phyloP scores from a whole-genome alignment of 1,284 basidiomycete genomes.

The Sanghuangporus weigelae region DNA sequence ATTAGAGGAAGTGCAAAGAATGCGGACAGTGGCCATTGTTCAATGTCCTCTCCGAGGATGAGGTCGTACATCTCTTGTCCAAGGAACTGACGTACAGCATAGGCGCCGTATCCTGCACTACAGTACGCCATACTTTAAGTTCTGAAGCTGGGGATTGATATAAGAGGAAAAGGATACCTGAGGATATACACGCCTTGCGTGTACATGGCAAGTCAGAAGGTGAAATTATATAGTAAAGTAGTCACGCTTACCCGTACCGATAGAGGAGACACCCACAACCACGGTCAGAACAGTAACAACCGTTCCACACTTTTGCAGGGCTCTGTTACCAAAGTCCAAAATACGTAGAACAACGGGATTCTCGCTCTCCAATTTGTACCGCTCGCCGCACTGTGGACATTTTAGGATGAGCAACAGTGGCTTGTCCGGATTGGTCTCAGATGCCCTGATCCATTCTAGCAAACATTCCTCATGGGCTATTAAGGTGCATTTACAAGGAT shows the following conservation, averaged over 20 bases:
- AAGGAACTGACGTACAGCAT: slow-evolving; percentile 63
- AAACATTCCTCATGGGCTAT: slow-evolving; percentile 75
- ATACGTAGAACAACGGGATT: slow-evolving; percentile 46
- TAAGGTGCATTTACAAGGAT: slow-evolving; percentile 75
- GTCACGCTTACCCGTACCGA: slow-evolving; percentile 35
- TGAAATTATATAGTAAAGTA: not conserved
- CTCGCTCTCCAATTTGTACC: slow-evolving; percentile 62
- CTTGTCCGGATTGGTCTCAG: slow-evolving; percentile 48
- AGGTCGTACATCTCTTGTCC: slow-evolving; percentile 58
- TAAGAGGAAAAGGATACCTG: not conserved
- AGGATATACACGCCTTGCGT: slow-evolving; percentile 50
- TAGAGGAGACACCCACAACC: slow-evolving; percentile 37
- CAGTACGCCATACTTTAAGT: slow-evolving; percentile 21
- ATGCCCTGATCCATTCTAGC: slow-evolving; percentile 67
- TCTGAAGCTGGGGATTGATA: not conserved
- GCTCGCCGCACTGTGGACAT: slow-evolving; percentile 70
- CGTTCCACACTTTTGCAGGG: slow-evolving; percentile 44
- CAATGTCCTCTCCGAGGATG: slow-evolving; percentile 57
- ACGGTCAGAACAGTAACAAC: slow-evolving; percentile 43
- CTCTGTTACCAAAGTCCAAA: slow-evolving; percentile 43
- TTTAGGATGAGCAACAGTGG: slow-evolving; percentile 55
- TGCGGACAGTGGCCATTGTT: slow-evolving; percentile 66
- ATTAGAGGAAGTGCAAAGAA: slow-evolving; percentile 66
- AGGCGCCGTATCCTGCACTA: slow-evolving; percentile 63
- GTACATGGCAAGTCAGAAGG: not conserved